Evolutionary conservation across 1,284 basidiomycete genomes (phyloP), one percentile per base, ranked within the genome.

Genomic region (Waitea zeae): DNA sequence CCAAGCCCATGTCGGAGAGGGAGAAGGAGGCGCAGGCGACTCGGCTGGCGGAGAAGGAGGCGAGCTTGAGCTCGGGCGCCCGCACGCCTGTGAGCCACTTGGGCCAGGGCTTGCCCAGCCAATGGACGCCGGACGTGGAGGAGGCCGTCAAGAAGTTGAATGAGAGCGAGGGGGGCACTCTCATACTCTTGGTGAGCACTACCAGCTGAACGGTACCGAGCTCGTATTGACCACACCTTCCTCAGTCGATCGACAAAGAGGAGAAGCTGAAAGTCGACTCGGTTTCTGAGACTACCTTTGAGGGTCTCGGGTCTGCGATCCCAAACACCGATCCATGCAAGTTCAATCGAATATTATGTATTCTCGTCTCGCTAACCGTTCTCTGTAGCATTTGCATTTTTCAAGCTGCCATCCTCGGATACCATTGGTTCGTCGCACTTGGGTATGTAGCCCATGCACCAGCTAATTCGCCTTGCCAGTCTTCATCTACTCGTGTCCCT

Each of bases 401-500:
- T n/a, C n/a, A n/a, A n/a, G n/a, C n/a, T n/a, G n/a, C n/a, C n/a
- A n/a, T n/a, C n/a, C n/a, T n/a, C n/a, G n/a, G n/a, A n/a, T n/a
- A n/a, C n/a, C n/a, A n/a, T n/a, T n/a, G n/a, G n/a, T n/a, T n/a
- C n/a, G n/a, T n/a, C n/a, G n/a, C n/a, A n/a, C n/a, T n/a, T n/a
- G n/a, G n/a, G n/a, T n/a, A n/a, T n/a, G n/a, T n/a, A n/a, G n/a
- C n/a, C n/a, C n/a, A n/a, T n/a, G n/a, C n/a, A n/a, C n/a, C n/a
- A n/a, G 12, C 17, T 4, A 20, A 14, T 17, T 26, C 11, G n/a
- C n/a, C n/a, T n/a, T n/a, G n/a, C n/a, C n/a, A n/a, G 76, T 83
- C 27, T 88, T 87, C 53, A 80, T 92, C 39, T 93, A 93, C 55
- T 80, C 79, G 22, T 92, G 88, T 51, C 88, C 88, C 0, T 66